A percentile compares a stretch with the other conserved stretches of the same genome.
phyloP scores from a whole-genome alignment of 768 basidiomycete species.

The Serendipita sp. region DNA sequence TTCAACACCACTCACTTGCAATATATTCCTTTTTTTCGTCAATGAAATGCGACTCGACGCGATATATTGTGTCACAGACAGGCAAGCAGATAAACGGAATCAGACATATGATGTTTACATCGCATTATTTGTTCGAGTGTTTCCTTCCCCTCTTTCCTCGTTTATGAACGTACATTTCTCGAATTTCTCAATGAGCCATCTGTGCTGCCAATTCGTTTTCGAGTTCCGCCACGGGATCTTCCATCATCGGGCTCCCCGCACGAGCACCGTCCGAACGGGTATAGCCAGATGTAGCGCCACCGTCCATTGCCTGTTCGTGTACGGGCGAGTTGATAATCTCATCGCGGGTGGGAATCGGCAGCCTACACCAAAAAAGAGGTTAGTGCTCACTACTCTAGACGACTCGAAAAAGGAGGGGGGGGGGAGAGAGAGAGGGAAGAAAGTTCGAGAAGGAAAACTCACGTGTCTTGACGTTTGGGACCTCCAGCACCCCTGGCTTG shows the following conservation, averaged over 20 bases:
- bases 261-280: conserved; percentile 26
- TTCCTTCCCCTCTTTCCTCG: no score
- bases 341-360: conserved; percentile 65
- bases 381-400: not conserved
- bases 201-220: conserved; percentile 59
- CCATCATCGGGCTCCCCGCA: conserved; percentile 56
- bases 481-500: conserved; percentile 60
- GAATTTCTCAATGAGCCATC: not conserved
- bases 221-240: conserved; percentile 71
- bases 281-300: conserved; percentile 56
- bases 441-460: conserved; percentile 8
- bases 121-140: no score
- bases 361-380: conserved; percentile 23
- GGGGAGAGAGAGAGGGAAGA: not conserved
- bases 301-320: conserved; percentile 37
- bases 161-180: no score
- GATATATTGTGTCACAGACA: no score
- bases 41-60: no score
- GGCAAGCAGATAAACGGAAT: no score
- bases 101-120: no score
- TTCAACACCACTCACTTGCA: no score
- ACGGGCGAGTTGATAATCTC: conserved; percentile 68
- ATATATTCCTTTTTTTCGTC: no score
- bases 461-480: conserved; percentile 67
- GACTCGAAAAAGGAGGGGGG: not conserved